A percentile compares a stretch with the other conserved stretches of the same genome.
These are phyloP conservation scores for Balakata baccata DNA, from an alignment of 345 rosid genomes.

Conservation along the genomic window DNA sequence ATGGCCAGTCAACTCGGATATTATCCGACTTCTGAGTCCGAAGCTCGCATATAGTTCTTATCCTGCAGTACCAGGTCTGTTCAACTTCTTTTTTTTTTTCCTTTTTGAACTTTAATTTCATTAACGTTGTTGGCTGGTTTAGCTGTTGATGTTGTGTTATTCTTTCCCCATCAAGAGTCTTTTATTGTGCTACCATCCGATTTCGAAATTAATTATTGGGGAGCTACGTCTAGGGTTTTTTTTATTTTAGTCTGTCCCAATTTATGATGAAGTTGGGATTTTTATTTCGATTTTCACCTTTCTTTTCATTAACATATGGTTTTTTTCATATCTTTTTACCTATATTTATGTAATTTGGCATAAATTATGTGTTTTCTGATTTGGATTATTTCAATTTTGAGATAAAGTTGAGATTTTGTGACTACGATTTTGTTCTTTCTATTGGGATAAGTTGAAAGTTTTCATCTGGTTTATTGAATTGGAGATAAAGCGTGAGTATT, in stretches of 20 bases:
- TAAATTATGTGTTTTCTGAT: background rate
- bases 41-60: conserved; percentile 10
- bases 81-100: background rate
- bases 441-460: conserved; percentile 4
- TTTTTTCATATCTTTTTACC: background rate
- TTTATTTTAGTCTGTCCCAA: background rate
- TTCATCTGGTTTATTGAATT: conserved; percentile 7
- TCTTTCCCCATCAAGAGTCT: background rate
- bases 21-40: conserved; percentile 15
- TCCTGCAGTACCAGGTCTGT: conserved; percentile 18
- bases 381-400: conserved; percentile 3
- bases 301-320: background rate
- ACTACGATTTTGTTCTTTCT: background rate
- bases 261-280: conserved; percentile 1
- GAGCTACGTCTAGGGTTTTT: conserved; percentile 19
- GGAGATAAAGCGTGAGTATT: background rate
- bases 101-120: background rate
- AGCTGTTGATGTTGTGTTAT: background rate
- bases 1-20: conserved; percentile 35
- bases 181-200: background rate
- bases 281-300: background rate
- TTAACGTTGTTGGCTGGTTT: background rate
- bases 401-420: conserved; percentile 7
- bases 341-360: conserved; percentile 4
- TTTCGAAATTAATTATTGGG: conserved; percentile 17